Evolutionary conservation across 805 yeast species (phyloP), one percentile per base, ranked within the genome.

Genomic region (Candida morakotiae): DNA sequence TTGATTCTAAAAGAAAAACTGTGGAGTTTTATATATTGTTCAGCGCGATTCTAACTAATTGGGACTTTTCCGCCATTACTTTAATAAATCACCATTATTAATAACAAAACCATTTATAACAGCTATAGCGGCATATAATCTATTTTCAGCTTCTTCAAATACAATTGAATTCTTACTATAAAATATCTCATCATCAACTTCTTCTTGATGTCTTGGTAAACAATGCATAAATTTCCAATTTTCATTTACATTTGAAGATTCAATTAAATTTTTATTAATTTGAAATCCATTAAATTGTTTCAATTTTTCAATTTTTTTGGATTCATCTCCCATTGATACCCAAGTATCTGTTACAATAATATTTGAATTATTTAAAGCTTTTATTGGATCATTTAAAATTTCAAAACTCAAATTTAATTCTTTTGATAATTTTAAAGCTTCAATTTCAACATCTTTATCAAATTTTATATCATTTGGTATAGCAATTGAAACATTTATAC

Each of bases 301-400:
- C 49, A 93, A 67, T 45, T 89, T 85, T 39, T 71, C 67, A 34
- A 58, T 69, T 45, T 79, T 85, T 57, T 89, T 89, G 4, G 75
- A 66, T 60, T 93, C 98, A 68, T 93, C 89, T 40, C 98, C 98
- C 98, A 93, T 93, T 1, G 98, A 91, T 17, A 93, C 79, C 80
- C 95, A 93, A 3, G 98, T 93, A 53, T 93, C 98, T 11, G 98
- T 93, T 31, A 91, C 98, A 24, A 93, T 60, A 28, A 93, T 71
- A 53, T 91, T 77, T 4, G 98, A 87, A 47, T 72, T 70, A 37
- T 71, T 69, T 35, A 87, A 76, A 1, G 97, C 96, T 18, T 53
- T 68, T n/a, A 64, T 52, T 3, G 98, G 93, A 51, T 86, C 87
- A 47, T 86, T 80, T 3, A 82, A 73, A 7, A 80, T 53, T 47